Percentiles rank a stretch among this genome's conserved stretches.
Evolutionary conservation across 768 basidiomycete genomes (phyloP).

Genomic region (Suillus subaureus): DNA sequence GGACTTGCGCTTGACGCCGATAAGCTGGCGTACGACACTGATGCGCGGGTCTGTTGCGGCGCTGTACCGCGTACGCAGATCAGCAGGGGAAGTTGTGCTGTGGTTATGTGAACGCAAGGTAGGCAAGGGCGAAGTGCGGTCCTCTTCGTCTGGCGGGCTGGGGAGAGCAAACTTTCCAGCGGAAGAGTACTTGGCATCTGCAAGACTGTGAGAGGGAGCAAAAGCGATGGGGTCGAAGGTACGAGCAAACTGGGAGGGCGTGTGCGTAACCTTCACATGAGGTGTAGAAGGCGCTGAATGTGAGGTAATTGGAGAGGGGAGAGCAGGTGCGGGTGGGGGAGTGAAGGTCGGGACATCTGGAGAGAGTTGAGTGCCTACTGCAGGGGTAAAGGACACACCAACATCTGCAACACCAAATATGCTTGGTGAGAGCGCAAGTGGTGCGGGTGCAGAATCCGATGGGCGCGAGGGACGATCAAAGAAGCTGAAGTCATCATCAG

Average conservation of each 20-base stretch:
- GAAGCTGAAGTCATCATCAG: conserved; percentile 89
- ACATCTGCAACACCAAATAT: conserved; percentile 32
- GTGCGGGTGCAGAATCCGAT: conserved; percentile 22
- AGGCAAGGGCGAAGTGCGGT: conserved; percentile 33
- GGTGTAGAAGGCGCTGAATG: conserved; percentile 56
- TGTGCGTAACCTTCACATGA: conserved; percentile 46
- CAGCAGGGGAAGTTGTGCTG: conserved; percentile 17
- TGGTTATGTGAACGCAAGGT: neutral
- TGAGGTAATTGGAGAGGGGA: conserved; percentile 49
- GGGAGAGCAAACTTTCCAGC: conserved; percentile 74
- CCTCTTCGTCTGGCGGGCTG: conserved; percentile 59
- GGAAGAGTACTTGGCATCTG: conserved; percentile 77
- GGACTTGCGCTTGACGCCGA: conserved; percentile 70
- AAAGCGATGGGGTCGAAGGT: conserved; percentile 79
- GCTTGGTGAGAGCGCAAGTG: conserved; percentile 37
- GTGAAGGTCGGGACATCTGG: conserved; percentile 25
- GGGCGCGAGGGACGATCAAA: conserved; percentile 63
- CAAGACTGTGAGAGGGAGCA: conserved; percentile 56
- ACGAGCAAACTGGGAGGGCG: conserved; percentile 24
- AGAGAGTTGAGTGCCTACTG: conserved; percentile 32
- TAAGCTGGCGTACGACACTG: conserved; percentile 65
- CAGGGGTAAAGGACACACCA: conserved; percentile 23
- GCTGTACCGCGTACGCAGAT: conserved; percentile 46
- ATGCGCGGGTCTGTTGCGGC: conserved; percentile 73
- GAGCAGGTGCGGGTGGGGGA: conserved; percentile 45